Evolutionary conservation across 2,329 filamentous ascomycete species (phyloP), one percentile per base, ranked within the genome.

Genomic region (Parasarocladium wereldwijsianum): DNA sequence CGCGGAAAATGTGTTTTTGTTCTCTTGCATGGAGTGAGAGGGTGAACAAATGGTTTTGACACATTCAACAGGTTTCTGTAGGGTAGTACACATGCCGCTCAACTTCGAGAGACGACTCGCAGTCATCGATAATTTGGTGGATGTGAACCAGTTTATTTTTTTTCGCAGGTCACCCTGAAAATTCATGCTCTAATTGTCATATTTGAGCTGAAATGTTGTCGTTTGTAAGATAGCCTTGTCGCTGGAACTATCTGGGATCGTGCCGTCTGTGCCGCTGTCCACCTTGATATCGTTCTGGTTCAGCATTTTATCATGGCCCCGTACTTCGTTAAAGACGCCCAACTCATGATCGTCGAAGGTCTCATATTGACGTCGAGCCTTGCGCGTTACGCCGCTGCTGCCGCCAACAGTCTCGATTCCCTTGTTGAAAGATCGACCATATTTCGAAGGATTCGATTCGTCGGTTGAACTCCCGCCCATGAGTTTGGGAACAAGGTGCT

Each of bases 401-500:
- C 28, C 13, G 12, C 18, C 11, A 13, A 24, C 9, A 8, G 23
- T 24, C 23, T 7, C 12, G 23, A 8, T 24, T 9, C 8, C 8
- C 12, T 13, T 7, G 23, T 24, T 7, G 7, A 7, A 13, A 7
- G 9, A 9, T 8, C 9, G 23, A 8, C 23, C 23, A 13, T 24
- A 24, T 7, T 9, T 24, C 12, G 23, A 9, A 13, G 33, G 34
- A 3, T 26, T 13, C 16, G 22, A 22, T 5, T 23, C 32, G 20
- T 34, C 32, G 17, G 20, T 18, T 7, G 31, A 29, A 15, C 16
- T 23, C 2, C 15, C 26, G 13, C 39, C 40, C 16, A 50, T 38
- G 10, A 49, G 19, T 14, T 29, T 38, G 1, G 50, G 51, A 13
- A 46, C 41, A 10, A 52, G 37, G 34, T 52, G 45, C 14, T 41